These are phyloP conservation scores for Wickerhamiella spandovensis DNA, from an alignment of 805 yeast species.

Conservation along the genomic window DNA sequence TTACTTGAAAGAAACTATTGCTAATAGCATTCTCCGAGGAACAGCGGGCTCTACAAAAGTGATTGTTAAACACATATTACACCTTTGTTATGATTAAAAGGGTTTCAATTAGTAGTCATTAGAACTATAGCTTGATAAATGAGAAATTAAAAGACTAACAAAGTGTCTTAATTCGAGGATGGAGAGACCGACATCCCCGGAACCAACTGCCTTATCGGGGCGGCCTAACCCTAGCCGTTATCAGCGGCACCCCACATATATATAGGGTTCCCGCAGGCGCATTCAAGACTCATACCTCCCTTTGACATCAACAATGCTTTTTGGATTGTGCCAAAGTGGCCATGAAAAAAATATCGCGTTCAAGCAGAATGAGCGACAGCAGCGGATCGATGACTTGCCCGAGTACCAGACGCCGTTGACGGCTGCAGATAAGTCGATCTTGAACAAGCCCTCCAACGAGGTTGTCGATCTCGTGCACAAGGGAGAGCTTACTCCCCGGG, in stretches of 20 bases:
- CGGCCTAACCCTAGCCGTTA: not conserved
- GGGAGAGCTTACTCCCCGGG: conserved; percentile 36
- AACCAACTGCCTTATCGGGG: not conserved
- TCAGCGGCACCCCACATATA: not conserved
- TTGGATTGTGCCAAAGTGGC: not conserved
- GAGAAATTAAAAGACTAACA: too few species aligned
- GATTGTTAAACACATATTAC: too few species aligned
- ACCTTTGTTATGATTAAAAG: too few species aligned
- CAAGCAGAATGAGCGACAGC: conserved; percentile 25
- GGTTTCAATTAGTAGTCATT: too few species aligned
- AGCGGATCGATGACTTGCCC: conserved; percentile 24
- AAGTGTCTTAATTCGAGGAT: too few species aligned
- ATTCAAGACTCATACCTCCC: not conserved
- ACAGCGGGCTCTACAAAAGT: too few species aligned
- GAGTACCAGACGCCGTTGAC: conserved; percentile 30
- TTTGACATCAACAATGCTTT: not conserved
- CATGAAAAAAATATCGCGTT: conserved; percentile 6
- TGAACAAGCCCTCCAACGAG: conserved; percentile 30
- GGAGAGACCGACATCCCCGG: too few species aligned
- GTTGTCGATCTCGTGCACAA: conserved; percentile 33
- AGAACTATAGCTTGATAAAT: too few species aligned
- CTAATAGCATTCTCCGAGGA: too few species aligned
- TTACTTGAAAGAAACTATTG: too few species aligned
- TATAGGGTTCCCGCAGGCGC: not conserved
- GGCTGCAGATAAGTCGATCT: conserved; percentile 24